Conservation (phyloP, 2,329 filamentous ascomycete species). For the Colletotrichum echinochloae region DNA sequence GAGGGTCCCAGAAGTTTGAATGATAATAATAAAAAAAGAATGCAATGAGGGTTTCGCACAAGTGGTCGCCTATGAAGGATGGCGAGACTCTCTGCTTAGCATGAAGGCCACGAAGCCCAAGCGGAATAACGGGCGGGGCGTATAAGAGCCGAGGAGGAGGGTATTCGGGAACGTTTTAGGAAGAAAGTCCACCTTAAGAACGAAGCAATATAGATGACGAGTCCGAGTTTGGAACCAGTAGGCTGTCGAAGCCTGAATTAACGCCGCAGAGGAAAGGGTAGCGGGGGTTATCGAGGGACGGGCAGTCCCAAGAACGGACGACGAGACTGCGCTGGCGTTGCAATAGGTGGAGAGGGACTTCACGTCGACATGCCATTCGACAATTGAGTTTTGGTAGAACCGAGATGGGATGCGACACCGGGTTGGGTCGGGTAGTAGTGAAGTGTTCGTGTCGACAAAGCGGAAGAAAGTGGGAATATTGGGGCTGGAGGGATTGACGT, state of each 20-base stretch:
- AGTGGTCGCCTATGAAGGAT: slow-evolving; percentile 19
- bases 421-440: background rate
- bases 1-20: slow-evolving; percentile 3
- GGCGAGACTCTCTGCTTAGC: slow-evolving; percentile 16
- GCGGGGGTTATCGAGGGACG: background rate
- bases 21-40: background rate
- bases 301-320: slow-evolving; percentile 23
- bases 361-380: slow-evolving; percentile 32
- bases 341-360: slow-evolving; percentile 13
- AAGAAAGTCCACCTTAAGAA: slow-evolving; percentile 32
- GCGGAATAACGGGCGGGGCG: slow-evolving; percentile 17
- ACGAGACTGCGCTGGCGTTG: slow-evolving; percentile 10
- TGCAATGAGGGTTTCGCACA: slow-evolving; percentile 24
- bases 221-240: slow-evolving; percentile 26
- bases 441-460: slow-evolving; percentile 3
- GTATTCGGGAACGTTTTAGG: slow-evolving; percentile 32
- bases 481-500: slow-evolving; percentile 2
- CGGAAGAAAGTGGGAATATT: background rate
- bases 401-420: slow-evolving; percentile 29
- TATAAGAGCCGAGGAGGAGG: slow-evolving; percentile 25
- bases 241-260: slow-evolving; percentile 34
- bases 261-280: slow-evolving; percentile 16
- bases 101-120: slow-evolving; percentile 11
- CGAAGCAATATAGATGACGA: slow-evolving; percentile 28
- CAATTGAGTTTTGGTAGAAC: slow-evolving; percentile 17